phyloP scores from a whole-genome alignment of 108 stramenopile species.

The Asterionellopsis glacialis region DNA sequence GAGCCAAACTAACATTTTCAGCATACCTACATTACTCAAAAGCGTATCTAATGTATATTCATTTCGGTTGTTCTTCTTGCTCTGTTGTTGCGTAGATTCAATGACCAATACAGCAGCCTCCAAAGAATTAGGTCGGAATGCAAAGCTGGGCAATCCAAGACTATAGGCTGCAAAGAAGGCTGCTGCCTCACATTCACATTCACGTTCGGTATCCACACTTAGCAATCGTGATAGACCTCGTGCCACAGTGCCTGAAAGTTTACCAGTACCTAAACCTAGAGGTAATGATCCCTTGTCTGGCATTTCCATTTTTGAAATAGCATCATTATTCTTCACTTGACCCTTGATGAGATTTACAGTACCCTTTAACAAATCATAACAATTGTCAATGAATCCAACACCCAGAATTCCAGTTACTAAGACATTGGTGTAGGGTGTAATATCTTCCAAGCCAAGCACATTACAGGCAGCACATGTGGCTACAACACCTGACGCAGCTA shows the following conservation, averaged over 20 bases:
- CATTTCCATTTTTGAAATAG: slow-evolving; percentile 18
- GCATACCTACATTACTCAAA: slow-evolving; percentile 63
- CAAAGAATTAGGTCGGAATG: slow-evolving; percentile 88
- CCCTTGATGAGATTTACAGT: slow-evolving; percentile 40
- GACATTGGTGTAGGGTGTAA: slow-evolving; percentile 50
- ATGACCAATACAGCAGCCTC: slow-evolving; percentile 60
- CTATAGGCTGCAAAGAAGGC: slow-evolving; percentile 84
- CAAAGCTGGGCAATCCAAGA: slow-evolving; percentile 92
- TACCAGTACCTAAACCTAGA: slow-evolving; percentile 72
- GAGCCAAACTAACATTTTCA: slow-evolving; percentile 88
- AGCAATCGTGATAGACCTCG: slow-evolving; percentile 84
- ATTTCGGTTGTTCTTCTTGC: slow-evolving; percentile 9
- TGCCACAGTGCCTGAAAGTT: slow-evolving; percentile 60
- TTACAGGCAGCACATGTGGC: slow-evolving; percentile 62
- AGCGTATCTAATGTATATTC: slow-evolving; percentile 51
- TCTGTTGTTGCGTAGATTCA: slow-evolving; percentile 24
- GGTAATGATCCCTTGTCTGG: slow-evolving; percentile 70
- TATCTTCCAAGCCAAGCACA: slow-evolving; percentile 56
- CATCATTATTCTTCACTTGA: slow-evolving; percentile 44
- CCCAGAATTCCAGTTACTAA: slow-evolving; percentile 44
- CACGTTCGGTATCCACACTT: slow-evolving; percentile 86
- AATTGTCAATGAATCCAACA: slow-evolving; percentile 72
- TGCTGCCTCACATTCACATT: slow-evolving; percentile 90
- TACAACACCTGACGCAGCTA: slow-evolving; percentile 52
- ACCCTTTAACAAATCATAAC: slow-evolving; percentile 68